Evolutionary conservation across 108 stramenopile genomes (phyloP), one percentile per base, ranked within the genome.

Genomic region (Cyclotella atomus): DNA sequence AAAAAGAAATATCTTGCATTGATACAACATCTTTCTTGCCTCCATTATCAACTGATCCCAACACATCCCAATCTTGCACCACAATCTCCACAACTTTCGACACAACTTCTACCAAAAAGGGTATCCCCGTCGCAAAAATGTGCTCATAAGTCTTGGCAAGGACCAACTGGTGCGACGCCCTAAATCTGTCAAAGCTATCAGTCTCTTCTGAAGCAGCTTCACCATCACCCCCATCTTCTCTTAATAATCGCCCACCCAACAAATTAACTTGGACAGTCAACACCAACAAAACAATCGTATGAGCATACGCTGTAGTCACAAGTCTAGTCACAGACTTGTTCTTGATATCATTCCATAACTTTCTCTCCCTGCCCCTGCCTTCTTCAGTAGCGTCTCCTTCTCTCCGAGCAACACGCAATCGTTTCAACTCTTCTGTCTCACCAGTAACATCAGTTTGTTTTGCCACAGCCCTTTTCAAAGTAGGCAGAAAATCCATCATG

Each of bases 251-350:
- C 30, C 82, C 82, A 14, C 84, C 82, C 65, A 85, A 44, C 19
- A 86, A 43, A 65, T 83, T 71, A 19, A 83, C 71, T 66, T 83
- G 85, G 2, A 80, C 78, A 17, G 82, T 83, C 6, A 86, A 65
- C 14, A 83, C 75, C n/a, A 83, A 56, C 50, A 83, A 83, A n/a
- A 83, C 62, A 21, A 73, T 61, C 7, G 75, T 77, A 25, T 86
- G 85, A 10, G 69, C 85, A 60, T 83, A 86, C 25, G 45, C 71
- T 7, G 85, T 86, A 19, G 75, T 59, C n/a, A 86, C 20, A 17
- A 86, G 61, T 38, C 82, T 74, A 6, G 85, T 82, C 16, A 83
- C 32, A 15, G 83, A 71, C 62, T 77, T 63, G 56, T 77, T 65
- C 63, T 81, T 83, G 44, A 86, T 81, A 16, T 3, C 53, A 21